Evolutionary conservation across 148 eudicot genomes (phyloP), one percentile per base, ranked within the genome.

Genomic region (Beta vulgaris): DNA sequence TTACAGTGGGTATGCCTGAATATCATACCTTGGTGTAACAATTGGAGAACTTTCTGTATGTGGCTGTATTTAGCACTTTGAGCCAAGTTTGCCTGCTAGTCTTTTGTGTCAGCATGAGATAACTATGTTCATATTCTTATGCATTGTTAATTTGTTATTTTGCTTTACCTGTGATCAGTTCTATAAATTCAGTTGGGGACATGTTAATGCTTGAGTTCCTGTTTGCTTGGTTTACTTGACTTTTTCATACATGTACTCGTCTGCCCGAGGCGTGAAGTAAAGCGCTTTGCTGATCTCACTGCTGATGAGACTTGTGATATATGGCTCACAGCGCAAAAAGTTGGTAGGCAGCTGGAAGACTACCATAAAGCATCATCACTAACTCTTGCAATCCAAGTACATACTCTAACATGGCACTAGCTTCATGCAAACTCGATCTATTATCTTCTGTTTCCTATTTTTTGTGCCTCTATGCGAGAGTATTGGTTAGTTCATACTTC

Each of bases 181-280:
- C n/a, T n/a, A n/a, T n/a, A n/a, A n/a, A 73, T 23, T 19, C 16
- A 34, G 35, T 53, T 43, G 25, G 43, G 57, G 21, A 64, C 35
- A 36, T 29, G 57, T n/a, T 32, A 49, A 46, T 53, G 63, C 40
- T n/a, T 35, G 14, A 31, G 23, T 7, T 76, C 28, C n/a, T 28
- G 0, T 12, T 26, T 48, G 64, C n/a, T 85, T 85, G 83, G 83
- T 84, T 76, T 51, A 72, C 98, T 91, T 94, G 80, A 94, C 93
- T 19, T 23, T 73, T 48, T 21, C 54, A 68, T 77, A 94, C 98
- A 94, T 81, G 97, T 94, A 79, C 96, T 94, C 71, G 93, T 91
- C 72, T 91, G 91, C 84, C 97, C 98, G 67, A 91, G 86, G 83
- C 98, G 97, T 75, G 95, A 84, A 79, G 97, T 90, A 69, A 90